These are phyloP conservation scores for Lachancea dasiensis DNA, from an alignment of 805 yeast genomes.

Conservation along the genomic window DNA sequence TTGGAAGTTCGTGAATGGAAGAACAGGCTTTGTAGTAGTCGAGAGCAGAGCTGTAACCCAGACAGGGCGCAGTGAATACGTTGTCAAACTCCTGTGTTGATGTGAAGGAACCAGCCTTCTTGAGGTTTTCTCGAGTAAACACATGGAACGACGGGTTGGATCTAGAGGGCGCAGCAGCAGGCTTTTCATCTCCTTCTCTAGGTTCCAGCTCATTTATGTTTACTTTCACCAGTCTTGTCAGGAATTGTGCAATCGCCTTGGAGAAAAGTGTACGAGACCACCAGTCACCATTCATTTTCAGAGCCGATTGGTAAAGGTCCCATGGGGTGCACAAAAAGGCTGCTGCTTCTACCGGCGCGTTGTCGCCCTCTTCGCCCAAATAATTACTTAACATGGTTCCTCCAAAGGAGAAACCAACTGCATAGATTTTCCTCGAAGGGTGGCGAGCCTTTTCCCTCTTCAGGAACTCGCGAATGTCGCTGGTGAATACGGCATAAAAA, in stretches of 20 bases:
- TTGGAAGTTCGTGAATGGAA: slow-evolving; percentile 49
- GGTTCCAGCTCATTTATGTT: slow-evolving; percentile 34
- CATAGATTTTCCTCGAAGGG: slow-evolving; percentile 59
- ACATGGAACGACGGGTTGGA: slow-evolving; percentile 20
- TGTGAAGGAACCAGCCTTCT: slow-evolving; percentile 34
- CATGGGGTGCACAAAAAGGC: slow-evolving; percentile 62
- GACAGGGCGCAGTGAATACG: slow-evolving; percentile 51
- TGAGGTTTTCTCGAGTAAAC: slow-evolving; percentile 32
- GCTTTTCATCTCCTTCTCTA: slow-evolving; percentile 20
- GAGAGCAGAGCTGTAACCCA: slow-evolving; percentile 56
- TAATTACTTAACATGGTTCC: slow-evolving; percentile 62
- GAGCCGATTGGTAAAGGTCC: slow-evolving; percentile 57
- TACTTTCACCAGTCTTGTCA: slow-evolving; percentile 40
- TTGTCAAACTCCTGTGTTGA: slow-evolving; percentile 55
- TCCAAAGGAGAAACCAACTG: slow-evolving; percentile 69
- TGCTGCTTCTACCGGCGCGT: slow-evolving; percentile 50
- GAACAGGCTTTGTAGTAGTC: slow-evolving; percentile 64
- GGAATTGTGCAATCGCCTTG: slow-evolving; percentile 37
- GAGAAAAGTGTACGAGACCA: slow-evolving; percentile 39
- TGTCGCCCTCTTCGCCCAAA: slow-evolving; percentile 58
- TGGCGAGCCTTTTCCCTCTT: slow-evolving; percentile 43
- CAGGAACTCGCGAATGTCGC: slow-evolving; percentile 57
- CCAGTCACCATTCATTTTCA: slow-evolving; percentile 36
- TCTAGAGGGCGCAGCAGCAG: slow-evolving; percentile 17
- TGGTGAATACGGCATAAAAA: slow-evolving; percentile 63